Percentiles rank a stretch among this genome's conserved stretches.
Evolutionary conservation across 192 early-diverging fungal genomes (phyloP).

Genomic region (Gigaspora rosea): DNA sequence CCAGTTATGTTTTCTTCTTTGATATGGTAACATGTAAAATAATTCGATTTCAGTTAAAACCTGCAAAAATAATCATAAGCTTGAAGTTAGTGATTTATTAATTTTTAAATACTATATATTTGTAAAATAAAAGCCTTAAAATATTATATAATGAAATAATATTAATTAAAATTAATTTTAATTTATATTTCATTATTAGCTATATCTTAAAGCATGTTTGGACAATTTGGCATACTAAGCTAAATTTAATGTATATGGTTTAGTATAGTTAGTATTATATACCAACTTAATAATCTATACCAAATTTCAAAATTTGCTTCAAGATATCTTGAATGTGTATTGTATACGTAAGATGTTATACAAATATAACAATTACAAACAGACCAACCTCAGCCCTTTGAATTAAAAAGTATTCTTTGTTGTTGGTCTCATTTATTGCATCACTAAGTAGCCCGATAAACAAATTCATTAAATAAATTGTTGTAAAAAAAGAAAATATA

Average conservation of each 20-base stretch:
- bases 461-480: conserved; percentile 1
- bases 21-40: conserved; percentile 5
- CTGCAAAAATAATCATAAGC: neutral
- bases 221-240: too few relatives aligned
- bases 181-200: too few relatives aligned
- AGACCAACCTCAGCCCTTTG: neutral
- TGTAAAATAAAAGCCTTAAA: neutral
- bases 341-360: too few relatives aligned
- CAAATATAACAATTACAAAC: neutral
- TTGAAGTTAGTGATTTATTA: neutral
- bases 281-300: too few relatives aligned
- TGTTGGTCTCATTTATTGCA: neutral
- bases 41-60: conserved; percentile 8
- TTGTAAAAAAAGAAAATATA: neutral
- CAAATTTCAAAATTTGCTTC: too few relatives aligned
- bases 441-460: neutral
- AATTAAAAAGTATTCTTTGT: neutral
- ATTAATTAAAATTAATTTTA: too few relatives aligned
- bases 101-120: neutral
- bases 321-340: too few relatives aligned
- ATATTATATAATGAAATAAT: too few relatives aligned
- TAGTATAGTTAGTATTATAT: too few relatives aligned
- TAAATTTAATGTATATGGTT: too few relatives aligned
- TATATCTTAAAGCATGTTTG: too few relatives aligned
- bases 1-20: neutral